A percentile compares a stretch with the other conserved stretches of the same genome.
Evolutionary conservation across 1,139 yeast genomes (phyloP).

Genomic region (Yamadazyma blattariae): DNA sequence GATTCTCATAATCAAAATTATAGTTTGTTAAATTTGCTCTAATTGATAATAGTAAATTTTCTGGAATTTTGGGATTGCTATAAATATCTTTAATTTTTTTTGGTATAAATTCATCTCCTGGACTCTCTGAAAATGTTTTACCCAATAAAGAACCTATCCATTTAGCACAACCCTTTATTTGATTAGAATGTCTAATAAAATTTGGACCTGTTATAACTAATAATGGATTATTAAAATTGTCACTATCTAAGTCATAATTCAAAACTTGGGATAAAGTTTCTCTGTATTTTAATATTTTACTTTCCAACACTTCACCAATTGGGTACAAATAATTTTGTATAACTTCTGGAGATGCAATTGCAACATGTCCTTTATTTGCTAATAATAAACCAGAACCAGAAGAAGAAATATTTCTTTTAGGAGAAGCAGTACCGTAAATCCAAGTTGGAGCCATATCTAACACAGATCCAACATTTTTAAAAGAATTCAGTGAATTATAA

Average conservation of each 20-base stretch:
- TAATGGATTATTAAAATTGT: constrained; percentile 17
- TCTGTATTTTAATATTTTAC: constrained; percentile 25
- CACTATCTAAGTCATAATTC: constrained; percentile 7
- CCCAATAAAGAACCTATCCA: constrained; percentile 33
- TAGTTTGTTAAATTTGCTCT: constrained; percentile 34
- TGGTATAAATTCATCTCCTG: constrained; percentile 11
- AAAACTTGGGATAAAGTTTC: constrained; percentile 14
- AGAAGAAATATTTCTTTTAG: constrained; percentile 7
- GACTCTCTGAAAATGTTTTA: constrained; percentile 10
- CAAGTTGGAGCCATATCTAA: constrained; percentile 6
- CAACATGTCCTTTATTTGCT: constrained; percentile 29
- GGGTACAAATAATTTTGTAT: constrained; percentile 42
- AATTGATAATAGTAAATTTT: constrained; percentile 18
- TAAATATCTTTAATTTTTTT: constrained; percentile 12
- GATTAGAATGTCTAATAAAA: constrained; percentile 23
- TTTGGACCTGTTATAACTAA: constrained; percentile 43
- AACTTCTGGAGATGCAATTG: constrained; percentile 46
- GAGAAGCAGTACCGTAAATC: constrained; percentile 17
- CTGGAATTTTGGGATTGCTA: constrained; percentile 7
- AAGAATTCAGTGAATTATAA: not conserved
- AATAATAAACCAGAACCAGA: constrained; percentile 21
- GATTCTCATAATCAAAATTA: constrained; percentile 14
- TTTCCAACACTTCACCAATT: constrained; percentile 20
- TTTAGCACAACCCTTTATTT: constrained; percentile 38
- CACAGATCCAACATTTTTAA: not conserved